phyloP scores from a whole-genome alignment of 129 eudicot species.

The Centrapalus pauciflorus region DNA sequence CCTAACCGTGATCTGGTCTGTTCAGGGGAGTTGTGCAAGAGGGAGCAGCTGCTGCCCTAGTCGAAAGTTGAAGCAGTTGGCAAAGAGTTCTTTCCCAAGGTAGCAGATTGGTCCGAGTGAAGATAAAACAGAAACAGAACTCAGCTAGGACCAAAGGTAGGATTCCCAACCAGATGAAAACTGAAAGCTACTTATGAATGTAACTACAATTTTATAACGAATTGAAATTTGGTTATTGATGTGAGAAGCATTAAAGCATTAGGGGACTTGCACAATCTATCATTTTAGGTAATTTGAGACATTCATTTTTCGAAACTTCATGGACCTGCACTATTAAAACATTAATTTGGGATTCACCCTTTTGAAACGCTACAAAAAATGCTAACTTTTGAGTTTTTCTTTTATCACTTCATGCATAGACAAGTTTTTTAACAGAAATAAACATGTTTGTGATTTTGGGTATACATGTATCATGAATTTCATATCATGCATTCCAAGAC shows the following conservation, averaged over 20 bases:
- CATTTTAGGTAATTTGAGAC: not conserved
- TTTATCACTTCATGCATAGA: not conserved
- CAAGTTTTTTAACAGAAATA: not conserved
- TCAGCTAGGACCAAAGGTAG: too few species aligned
- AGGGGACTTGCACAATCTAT: not conserved
- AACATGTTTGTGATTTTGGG: not conserved
- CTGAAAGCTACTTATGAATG: too few species aligned
- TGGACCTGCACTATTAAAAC: not conserved
- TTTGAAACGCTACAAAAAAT: not conserved
- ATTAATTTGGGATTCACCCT: not conserved
- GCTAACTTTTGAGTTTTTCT: not conserved
- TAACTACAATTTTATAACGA: too few species aligned
- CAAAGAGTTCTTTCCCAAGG: too few species aligned
- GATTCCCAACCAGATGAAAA: too few species aligned
- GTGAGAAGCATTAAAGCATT: not conserved
- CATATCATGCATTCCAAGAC: not conserved
- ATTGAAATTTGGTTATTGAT: not conserved
- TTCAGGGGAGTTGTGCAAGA: too few species aligned
- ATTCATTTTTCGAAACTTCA: not conserved
- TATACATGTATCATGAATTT: not conserved
- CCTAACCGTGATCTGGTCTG: too few species aligned
- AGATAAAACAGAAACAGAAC: too few species aligned
- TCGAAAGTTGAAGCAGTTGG: too few species aligned
- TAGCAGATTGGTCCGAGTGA: too few species aligned
- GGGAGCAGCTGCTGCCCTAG: too few species aligned